Base-by-base conservation (phyloP, 1,139 yeast species). In the Debaryomyces nepalensis region DNA sequence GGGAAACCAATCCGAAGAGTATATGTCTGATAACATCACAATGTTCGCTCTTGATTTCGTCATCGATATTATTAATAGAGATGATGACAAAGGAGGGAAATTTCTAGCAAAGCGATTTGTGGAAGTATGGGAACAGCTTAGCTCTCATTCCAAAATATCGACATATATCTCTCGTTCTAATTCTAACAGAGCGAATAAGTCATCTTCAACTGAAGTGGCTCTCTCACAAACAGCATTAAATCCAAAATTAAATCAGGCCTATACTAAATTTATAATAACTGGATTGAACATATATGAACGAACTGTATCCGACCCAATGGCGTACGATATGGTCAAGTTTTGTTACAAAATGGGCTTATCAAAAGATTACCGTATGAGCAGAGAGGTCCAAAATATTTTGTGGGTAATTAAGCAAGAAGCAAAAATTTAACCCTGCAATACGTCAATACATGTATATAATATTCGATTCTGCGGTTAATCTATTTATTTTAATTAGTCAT, bases 251-350 rank as follows among this genome's bases (percentile, higher is more conserved):
- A 33, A 50, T 4, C 41, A 45, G 3, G 43, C 50, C 3, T 56
- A 60, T 27, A 58, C 58, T 12, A 47, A 50, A 12, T 63, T 63
- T 42, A 48, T 72, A 8, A 37, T 67, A 2, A 49, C 56, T 2
- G 77, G 77, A 0, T 50, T 70, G 15, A 57, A 53, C 27, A 54
- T 48, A 6, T 73, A 73, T 43, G 69, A 62, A 44, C 52, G 64
- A 33, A 46, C 52, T 3, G 53, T 72, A 2, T 65, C 77, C 1
- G 77, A 72, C 48, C 41, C 58, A 18, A 47, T 50, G 3, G 61
- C 67, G 4, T 59, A 58, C 41, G 57, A 63, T 14, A 66, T 73
- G 43, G 59, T 68, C 21, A 47, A 51, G 23, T 51, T 63, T 21
- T 64, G 70, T 33, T 41, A 45, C 19, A 43, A 32, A 4, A 46